These are phyloP conservation scores for Rhodomyrtus tomentosa DNA, from an alignment of 345 rosid genomes.

Conservation along the genomic window DNA sequence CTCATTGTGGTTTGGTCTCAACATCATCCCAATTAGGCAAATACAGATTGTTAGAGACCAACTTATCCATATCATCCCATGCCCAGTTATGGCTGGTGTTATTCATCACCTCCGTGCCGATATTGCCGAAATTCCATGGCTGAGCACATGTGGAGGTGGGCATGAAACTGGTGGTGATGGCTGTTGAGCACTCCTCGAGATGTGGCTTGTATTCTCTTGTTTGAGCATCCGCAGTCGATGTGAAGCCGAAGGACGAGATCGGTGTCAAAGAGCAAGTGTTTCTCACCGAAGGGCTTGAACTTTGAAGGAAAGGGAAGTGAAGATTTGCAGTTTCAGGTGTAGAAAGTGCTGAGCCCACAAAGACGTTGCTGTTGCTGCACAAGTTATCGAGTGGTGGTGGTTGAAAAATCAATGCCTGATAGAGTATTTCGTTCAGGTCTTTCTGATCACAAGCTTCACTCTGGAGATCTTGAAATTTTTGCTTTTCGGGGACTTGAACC, in stretches of 20 bases:
- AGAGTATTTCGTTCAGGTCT: conserved; percentile 5
- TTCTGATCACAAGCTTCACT: conserved; percentile 13
- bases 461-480: conserved; percentile 2
- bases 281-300: not conserved
- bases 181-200: conserved; percentile 11
- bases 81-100: conserved; percentile 19
- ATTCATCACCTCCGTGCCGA: conserved; percentile 14
- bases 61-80: conserved; percentile 47
- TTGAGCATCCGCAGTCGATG: not conserved
- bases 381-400: conserved; percentile 1
- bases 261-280: not conserved
- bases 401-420: conserved; percentile 8
- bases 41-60: conserved; percentile 33
- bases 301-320: not conserved
- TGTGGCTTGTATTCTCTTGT: not conserved
- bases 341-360: conserved; percentile 5
- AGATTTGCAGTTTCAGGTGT: not conserved
- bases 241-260: not conserved
- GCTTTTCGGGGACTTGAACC: not conserved
- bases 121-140: conserved; percentile 10
- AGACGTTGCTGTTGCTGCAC: not conserved
- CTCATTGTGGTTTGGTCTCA: conserved; percentile 28
- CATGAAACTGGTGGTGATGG: conserved; percentile 9
- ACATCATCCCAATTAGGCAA: conserved; percentile 34
- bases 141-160: conserved; percentile 6